A percentile compares a stretch with the other conserved stretches of the same genome.
Evolutionary conservation across 352 stramenopile genomes (phyloP).

Genomic region (Globisporangium barbulae): DNA sequence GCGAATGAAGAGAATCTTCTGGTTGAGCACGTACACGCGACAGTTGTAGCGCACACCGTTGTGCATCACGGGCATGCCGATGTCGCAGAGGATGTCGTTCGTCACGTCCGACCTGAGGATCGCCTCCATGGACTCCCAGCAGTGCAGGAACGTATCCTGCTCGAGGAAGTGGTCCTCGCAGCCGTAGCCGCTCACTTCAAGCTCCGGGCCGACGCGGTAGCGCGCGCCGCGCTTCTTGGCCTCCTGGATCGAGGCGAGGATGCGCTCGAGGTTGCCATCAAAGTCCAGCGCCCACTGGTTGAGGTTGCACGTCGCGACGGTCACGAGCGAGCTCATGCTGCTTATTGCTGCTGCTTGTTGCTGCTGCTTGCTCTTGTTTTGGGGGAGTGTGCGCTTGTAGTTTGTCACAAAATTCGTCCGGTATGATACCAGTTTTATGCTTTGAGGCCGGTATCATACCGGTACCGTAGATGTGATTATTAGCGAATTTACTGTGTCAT

Average conservation of each 20-base stretch:
- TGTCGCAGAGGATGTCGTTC: conserved; percentile 95
- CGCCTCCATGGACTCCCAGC: conserved; percentile 92
- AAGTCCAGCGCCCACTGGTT: conserved; percentile 99
- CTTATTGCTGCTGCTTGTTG: conserved; percentile 2
- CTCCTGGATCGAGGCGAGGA: conserved; percentile 83
- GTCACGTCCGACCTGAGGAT: conserved; percentile 88
- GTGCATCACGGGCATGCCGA: conserved; percentile 97
- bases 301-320: conserved; percentile 97
- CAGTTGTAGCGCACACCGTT: conserved; percentile 98
- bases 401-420: neutral
- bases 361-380: neutral
- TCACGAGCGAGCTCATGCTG: conserved; percentile 85
- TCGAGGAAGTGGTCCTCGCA: conserved; percentile 99
- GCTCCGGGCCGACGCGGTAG: conserved; percentile 97
- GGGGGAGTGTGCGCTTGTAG: neutral
- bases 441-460: neutral
- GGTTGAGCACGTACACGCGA: conserved; percentile 92
- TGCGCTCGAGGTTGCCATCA: conserved; percentile 95
- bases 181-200: conserved; percentile 98
- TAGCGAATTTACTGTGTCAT: neutral
- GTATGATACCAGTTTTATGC: neutral
- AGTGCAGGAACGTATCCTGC: conserved; percentile 97
- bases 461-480: neutral
- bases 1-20: conserved; percentile 93
- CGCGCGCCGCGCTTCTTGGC: conserved; percentile 81